A percentile compares a stretch with the other conserved stretches of the same genome.
Conservation (phyloP, 768 basidiomycete genomes). For the Suillus variegatus region DNA sequence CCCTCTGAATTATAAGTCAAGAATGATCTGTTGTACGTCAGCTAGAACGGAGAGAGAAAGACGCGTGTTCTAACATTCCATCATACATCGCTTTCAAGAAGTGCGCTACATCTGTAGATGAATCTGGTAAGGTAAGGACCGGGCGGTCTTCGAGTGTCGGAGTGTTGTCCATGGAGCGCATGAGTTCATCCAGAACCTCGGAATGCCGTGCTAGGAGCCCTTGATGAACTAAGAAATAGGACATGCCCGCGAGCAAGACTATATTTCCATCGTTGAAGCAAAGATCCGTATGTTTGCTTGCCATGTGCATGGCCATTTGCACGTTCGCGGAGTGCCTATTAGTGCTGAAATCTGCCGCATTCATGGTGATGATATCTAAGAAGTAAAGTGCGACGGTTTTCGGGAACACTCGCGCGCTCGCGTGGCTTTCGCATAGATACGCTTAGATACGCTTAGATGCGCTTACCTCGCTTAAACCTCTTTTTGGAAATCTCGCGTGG, state of each 20-base stretch:
- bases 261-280: slow-evolving; percentile 74
- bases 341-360: slow-evolving; percentile 45
- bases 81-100: slow-evolving; percentile 72
- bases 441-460: too few species aligned
- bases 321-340: slow-evolving; percentile 35
- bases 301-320: slow-evolving; percentile 24
- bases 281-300: slow-evolving; percentile 50
- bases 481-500: too few species aligned
- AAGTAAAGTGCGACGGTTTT: too few species aligned
- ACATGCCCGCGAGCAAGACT: slow-evolving; percentile 54
- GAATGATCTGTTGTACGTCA: slow-evolving; percentile 39
- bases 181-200: slow-evolving; percentile 42
- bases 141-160: slow-evolving; percentile 53
- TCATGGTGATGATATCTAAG: slow-evolving; percentile 7
- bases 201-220: slow-evolving; percentile 71
- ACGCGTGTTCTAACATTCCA: slow-evolving; percentile 53
- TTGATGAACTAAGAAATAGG: slow-evolving; percentile 70
- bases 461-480: too few species aligned
- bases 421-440: too few species aligned
- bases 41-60: slow-evolving; percentile 10
- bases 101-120: slow-evolving; percentile 54
- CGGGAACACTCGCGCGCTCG: too few species aligned
- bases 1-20: slow-evolving; percentile 49
- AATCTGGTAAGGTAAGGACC: slow-evolving; percentile 54
- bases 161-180: slow-evolving; percentile 32